Base-by-base conservation (phyloP, 805 yeast genomes). In the Saturnispora silvae region DNA sequence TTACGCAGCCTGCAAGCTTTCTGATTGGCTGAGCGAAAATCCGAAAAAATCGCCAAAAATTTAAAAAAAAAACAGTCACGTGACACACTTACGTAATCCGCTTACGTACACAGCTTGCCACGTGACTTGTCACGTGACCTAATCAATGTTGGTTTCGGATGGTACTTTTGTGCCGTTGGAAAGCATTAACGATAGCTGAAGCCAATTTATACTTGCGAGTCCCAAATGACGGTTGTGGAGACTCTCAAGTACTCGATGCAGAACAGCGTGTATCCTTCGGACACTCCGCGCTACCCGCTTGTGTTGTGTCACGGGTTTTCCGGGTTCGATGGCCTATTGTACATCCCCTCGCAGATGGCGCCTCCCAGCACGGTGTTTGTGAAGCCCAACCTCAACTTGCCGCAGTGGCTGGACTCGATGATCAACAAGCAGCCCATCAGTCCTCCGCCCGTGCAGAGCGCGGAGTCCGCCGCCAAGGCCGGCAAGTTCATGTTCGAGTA, bases 401-500 rank as follows among this genome's bases (percentile, higher is more conserved):
- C 33, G 22, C 3, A 32, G 22, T 22, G 19, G 24, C 22, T 16
- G 11, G n/a, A 33, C 15, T 8, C 17, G 19, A 17, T 29, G 32
- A 13, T 29, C 8, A 29, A 29, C 19, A 5, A 29, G 13, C 18
- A 14, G 4, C 22, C 25, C 17, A 20, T 14, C 17, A 20, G 8
- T 11, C 30, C 25, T 15, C 36, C 14, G 10, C 24, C 10, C 10
- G 24, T 22, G 24, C 25, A 13, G 10, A 15, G 29, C 4, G 42
- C 36, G 16, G 38, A 44, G n/a, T 5, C 11, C n/a, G 11, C 28
- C 5, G 28, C n/a, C 6, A 15, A 11, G 10, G n/a, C 28, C 4
- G 61, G 63, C 8, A 59, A 70, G 5, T 48, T 64, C 13, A 60
- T 64, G 29, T 57, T 83, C 18, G 80, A 79, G 40, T 86, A 87